Percentiles rank a stretch among this genome's conserved stretches.
These are phyloP conservation scores for Rubus idaeus DNA, from an alignment of 306 rosid species.

Conservation along the genomic window DNA sequence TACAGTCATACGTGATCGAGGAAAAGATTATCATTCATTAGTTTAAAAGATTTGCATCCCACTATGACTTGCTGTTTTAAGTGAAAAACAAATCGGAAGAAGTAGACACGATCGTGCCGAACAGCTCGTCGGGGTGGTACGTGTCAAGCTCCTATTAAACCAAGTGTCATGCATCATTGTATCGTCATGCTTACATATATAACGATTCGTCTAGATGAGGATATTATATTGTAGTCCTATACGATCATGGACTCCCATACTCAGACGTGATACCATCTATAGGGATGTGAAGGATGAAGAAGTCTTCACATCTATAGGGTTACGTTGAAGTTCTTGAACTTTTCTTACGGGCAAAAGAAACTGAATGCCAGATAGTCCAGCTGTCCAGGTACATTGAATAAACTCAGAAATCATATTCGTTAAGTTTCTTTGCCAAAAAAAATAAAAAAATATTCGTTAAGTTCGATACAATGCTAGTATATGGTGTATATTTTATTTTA, in stretches of 20 bases:
- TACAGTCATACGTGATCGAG: background rate
- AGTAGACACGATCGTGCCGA: background rate
- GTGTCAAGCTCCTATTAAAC: background rate
- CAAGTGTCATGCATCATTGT: constrained; percentile 1
- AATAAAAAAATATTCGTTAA: too few relatives aligned
- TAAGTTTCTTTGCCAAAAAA: too few relatives aligned
- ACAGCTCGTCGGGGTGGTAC: background rate
- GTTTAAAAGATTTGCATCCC: background rate
- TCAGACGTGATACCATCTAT: constrained; percentile 9
- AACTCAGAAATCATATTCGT: too few relatives aligned
- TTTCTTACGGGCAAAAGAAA: too few relatives aligned
- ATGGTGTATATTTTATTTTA: too few relatives aligned
- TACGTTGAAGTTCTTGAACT: too few relatives aligned
- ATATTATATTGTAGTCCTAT: background rate
- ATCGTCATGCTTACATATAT: background rate
- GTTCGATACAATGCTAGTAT: too few relatives aligned
- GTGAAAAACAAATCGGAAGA: background rate
- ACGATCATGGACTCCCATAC: constrained; percentile 5
- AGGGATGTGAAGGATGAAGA: too few relatives aligned
- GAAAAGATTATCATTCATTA: background rate
- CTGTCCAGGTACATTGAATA: too few relatives aligned
- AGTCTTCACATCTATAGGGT: too few relatives aligned
- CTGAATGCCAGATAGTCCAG: too few relatives aligned
- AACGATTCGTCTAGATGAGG: background rate
- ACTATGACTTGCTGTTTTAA: background rate